Evolutionary conservation across 192 early-diverging fungal genomes (phyloP).

Genomic region (Backusella psychrophila): DNA sequence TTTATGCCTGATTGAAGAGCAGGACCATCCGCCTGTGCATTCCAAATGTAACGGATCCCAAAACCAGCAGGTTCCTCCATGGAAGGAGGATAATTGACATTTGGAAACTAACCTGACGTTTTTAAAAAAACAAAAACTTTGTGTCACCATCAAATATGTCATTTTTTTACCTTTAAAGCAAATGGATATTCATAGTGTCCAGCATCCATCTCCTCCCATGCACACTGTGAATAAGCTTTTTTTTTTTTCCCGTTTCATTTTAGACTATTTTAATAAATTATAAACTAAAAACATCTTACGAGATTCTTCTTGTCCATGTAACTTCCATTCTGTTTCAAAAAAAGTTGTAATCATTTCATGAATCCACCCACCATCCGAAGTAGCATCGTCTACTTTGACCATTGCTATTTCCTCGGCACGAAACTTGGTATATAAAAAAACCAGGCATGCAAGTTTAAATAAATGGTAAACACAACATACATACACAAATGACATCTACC

Average conservation of each 20-base stretch:
- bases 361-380: constrained; percentile 29
- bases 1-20: constrained; percentile 28
- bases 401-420: constrained; percentile 36
- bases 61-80: constrained; percentile 37
- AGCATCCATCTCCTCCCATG: constrained; percentile 38
- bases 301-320: constrained; percentile 30
- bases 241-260: too few relatives aligned
- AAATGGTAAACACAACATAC: too few relatives aligned
- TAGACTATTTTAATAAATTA: too few relatives aligned
- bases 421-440: constrained; percentile 16
- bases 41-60: constrained; percentile 29
- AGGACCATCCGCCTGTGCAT: constrained; percentile 34
- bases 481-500: constrained; percentile 12
- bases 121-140: background rate
- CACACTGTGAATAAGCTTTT: constrained; percentile 31
- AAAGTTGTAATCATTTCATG: constrained; percentile 35
- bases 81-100: constrained; percentile 42
- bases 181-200: constrained; percentile 38
- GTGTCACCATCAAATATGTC: background rate
- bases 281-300: constrained; percentile 10
- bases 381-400: constrained; percentile 30
- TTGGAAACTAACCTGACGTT: constrained; percentile 27
- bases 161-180: constrained; percentile 40
- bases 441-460: background rate
- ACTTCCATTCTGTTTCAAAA: constrained; percentile 35